These are phyloP conservation scores for Whalleya microplaca DNA, from an alignment of 2,329 filamentous ascomycete genomes.

Conservation along the genomic window DNA sequence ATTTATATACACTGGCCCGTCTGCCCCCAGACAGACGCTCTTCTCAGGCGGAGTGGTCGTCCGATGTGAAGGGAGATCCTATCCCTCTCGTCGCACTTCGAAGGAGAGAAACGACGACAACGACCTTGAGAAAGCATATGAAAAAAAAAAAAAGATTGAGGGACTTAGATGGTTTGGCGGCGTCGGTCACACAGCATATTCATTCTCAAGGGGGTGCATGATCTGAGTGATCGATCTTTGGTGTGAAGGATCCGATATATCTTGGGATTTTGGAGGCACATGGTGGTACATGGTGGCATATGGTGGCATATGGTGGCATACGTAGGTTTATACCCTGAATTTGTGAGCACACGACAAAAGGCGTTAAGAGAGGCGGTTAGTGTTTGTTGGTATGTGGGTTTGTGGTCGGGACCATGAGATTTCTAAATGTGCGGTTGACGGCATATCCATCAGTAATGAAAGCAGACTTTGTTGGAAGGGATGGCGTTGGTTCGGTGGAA, in stretches of 20 bases:
- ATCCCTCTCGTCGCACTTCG: slow-evolving; percentile 5
- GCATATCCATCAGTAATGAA: not conserved
- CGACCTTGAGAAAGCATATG: not conserved
- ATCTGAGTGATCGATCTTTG: slow-evolving; percentile 11
- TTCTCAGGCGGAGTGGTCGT: slow-evolving; percentile 1
- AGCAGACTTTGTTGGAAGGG: too few relatives aligned
- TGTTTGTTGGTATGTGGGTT: slow-evolving; percentile 2
- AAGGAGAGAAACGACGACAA: slow-evolving; percentile 9
- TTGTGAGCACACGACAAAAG: slow-evolving; percentile 18
- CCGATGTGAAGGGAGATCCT: not conserved
- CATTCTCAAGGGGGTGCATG: not conserved
- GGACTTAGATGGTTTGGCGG: not conserved
- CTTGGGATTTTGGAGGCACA: slow-evolving; percentile 13
- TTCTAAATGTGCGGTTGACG: slow-evolving; percentile 2
- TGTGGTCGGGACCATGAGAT: not conserved
- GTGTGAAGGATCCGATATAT: slow-evolving; percentile 8
- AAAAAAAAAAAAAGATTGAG: not conserved
- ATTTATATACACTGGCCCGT: slow-evolving; percentile 6
- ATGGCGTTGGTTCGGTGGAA: not conserved
- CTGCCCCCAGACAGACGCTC: slow-evolving; percentile 7
- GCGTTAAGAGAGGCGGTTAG: slow-evolving; percentile 13
- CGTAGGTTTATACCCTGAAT: slow-evolving; percentile 22
- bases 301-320: slow-evolving; percentile 19
- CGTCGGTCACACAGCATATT: not conserved
- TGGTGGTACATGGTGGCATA: too few relatives aligned